These are phyloP conservation scores for Cercospora sojina DNA, from an alignment of 2,329 filamentous ascomycete genomes.

Conservation along the genomic window DNA sequence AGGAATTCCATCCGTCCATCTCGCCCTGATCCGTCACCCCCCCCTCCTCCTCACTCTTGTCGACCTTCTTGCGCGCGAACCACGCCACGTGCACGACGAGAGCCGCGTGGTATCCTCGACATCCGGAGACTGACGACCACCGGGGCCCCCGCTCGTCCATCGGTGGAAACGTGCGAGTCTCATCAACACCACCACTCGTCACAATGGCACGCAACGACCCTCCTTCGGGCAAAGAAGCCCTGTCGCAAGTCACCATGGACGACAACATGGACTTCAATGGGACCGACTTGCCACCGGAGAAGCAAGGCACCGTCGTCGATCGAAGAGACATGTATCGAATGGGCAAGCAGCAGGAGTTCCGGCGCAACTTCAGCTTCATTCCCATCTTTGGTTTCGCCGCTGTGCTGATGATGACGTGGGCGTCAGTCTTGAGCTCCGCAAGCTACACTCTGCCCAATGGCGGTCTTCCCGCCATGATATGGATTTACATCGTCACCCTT, in stretches of 20 bases:
- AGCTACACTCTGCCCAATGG: slow-evolving; percentile 32
- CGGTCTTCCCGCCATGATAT: slow-evolving; percentile 32
- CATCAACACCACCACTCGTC: not conserved
- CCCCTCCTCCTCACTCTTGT: not conserved
- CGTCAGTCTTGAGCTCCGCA: slow-evolving; percentile 27
- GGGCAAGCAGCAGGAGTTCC: slow-evolving; percentile 27
- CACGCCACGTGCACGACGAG: not conserved
- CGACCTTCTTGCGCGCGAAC: not conserved
- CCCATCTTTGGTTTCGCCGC: slow-evolving; percentile 32
- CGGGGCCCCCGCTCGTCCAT: not conserved
- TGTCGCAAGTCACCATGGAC: slow-evolving; percentile 17
- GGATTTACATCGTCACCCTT: slow-evolving; percentile 26
- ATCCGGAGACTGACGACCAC: not conserved
- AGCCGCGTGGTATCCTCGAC: not conserved
- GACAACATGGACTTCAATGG: slow-evolving; percentile 13
- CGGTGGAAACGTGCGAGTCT: not conserved
- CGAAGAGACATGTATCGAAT: slow-evolving; percentile 27
- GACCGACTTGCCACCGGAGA: slow-evolving; percentile 25
- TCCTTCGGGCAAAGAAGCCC: slow-evolving; percentile 17
- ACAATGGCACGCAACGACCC: not conserved
- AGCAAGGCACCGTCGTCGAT: slow-evolving; percentile 24
- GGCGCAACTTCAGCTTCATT: slow-evolving; percentile 28
- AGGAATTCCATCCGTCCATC: not conserved
- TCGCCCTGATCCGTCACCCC: not conserved
- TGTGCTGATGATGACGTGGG: slow-evolving; percentile 36